These are phyloP conservation scores for Hemileccinum impolitum DNA, from an alignment of 768 basidiomycete genomes.

Conservation along the genomic window DNA sequence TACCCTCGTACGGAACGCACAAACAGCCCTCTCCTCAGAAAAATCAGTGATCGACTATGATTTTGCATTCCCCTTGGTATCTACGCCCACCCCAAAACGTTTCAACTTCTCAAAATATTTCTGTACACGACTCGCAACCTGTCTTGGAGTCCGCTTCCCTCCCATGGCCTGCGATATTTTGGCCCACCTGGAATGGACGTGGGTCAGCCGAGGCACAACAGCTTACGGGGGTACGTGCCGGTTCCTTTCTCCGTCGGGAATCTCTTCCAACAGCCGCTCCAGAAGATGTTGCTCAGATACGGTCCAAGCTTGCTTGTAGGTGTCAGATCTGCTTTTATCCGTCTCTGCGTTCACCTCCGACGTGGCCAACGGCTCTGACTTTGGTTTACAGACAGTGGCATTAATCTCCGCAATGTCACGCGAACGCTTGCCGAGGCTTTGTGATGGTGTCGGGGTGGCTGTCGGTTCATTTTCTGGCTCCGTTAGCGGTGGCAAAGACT, in stretches of 20 bases:
- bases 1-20: not conserved
- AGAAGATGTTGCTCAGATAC: conserved; percentile 73
- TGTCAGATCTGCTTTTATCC: conserved; percentile 42
- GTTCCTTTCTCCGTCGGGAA: conserved; percentile 74
- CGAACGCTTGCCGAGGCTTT: conserved; percentile 27
- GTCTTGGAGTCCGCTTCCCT: conserved; percentile 70
- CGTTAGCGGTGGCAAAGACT: conserved; percentile 6
- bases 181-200: conserved; percentile 52
- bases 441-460: conserved; percentile 12
- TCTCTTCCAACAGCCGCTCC: conserved; percentile 69
- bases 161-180: conserved; percentile 83
- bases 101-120: conserved; percentile 86
- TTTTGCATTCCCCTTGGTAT: conserved; percentile 24
- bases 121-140: conserved; percentile 87
- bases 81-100: conserved; percentile 58
- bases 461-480: conserved; percentile 10
- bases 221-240: conserved; percentile 41
- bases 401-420: conserved; percentile 19
- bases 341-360: conserved; percentile 19
- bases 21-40: not conserved
- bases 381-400: conserved; percentile 12
- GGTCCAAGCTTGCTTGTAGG: conserved; percentile 83
- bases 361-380: conserved; percentile 12
- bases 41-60: conserved; percentile 7
- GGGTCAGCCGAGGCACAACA: conserved; percentile 7